Percentiles rank a stretch among this genome's conserved stretches.
Conservation (phyloP, 202 grass and related monocot genomes). For the Alloteropsis angusta region DNA sequence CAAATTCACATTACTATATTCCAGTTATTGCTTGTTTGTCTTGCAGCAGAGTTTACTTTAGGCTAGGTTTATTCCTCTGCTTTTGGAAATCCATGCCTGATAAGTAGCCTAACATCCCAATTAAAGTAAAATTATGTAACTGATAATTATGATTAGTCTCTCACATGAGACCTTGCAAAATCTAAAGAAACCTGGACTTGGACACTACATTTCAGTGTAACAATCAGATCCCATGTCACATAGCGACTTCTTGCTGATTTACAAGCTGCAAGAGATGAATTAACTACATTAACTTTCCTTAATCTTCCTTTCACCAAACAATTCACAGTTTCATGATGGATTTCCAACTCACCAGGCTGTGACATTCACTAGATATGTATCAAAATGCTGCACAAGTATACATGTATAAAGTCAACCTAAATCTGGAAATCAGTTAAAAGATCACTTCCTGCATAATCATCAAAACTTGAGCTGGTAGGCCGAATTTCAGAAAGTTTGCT, state of each 20-base stretch:
- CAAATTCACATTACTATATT: neutral
- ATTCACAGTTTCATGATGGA: neutral
- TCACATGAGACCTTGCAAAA: neutral
- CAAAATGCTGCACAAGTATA: no score
- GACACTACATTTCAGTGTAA: neutral
- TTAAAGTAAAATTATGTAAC: neutral
- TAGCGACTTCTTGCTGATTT: neutral
- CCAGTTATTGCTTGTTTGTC: neutral
- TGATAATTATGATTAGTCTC: neutral
- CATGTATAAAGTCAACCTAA: no score
- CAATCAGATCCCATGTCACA: neutral
- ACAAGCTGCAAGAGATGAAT: neutral
- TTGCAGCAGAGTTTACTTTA: neutral
- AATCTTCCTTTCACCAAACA: neutral
- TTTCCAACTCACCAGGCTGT: neutral
- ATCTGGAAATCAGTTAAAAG: neutral
- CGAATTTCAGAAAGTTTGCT: neutral
- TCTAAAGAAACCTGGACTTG: neutral
- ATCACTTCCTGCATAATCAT: neutral
- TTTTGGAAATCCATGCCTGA: neutral
- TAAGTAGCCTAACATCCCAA: neutral
- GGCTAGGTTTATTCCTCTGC: neutral
- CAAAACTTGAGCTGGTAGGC: neutral
- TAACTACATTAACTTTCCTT: neutral
- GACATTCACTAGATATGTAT: neutral